Percentiles rank a stretch among this genome's conserved stretches.
These are phyloP conservation scores for Cryptococcus neoformans DNA, from an alignment of 1,284 basidiomycete genomes.

Conservation along the genomic window DNA sequence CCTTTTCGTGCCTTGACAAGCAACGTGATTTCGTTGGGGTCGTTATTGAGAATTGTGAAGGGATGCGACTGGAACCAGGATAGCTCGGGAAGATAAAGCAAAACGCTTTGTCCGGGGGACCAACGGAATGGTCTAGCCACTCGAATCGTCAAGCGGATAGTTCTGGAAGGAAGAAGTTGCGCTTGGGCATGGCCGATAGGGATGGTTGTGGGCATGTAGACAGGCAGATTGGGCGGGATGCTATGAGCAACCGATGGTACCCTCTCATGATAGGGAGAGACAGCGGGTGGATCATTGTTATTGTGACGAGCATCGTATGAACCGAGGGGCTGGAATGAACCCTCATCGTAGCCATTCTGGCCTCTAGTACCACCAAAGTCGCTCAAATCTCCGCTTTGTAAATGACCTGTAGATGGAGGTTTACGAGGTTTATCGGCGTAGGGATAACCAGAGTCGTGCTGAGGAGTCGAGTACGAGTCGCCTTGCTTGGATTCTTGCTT, in stretches of 20 bases:
- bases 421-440: slow-evolving; percentile 24
- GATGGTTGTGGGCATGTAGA: slow-evolving; percentile 25
- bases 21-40: slow-evolving; percentile 64
- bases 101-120: slow-evolving; percentile 64
- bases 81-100: slow-evolving; percentile 68
- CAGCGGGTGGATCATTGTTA: not conserved
- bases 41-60: slow-evolving; percentile 72
- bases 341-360: slow-evolving; percentile 24
- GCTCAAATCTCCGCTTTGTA: not conserved
- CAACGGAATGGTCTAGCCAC: slow-evolving; percentile 62
- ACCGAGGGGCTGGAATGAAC: slow-evolving; percentile 27
- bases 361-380: slow-evolving; percentile 15
- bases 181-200: slow-evolving; percentile 62
- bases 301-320: slow-evolving; percentile 20
- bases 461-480: not conserved
- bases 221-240: not conserved
- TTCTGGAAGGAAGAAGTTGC: slow-evolving; percentile 73
- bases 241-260: not conserved
- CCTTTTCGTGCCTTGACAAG: slow-evolving; percentile 73
- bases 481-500: slow-evolving; percentile 19
- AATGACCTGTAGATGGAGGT: slow-evolving; percentile 1
- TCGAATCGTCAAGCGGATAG: slow-evolving; percentile 67
- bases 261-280: not conserved
- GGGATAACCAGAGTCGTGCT: not conserved
- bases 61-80: slow-evolving; percentile 70